phyloP scores from a whole-genome alignment of 1,284 basidiomycete genomes.

The Cryptococcus floricola region DNA sequence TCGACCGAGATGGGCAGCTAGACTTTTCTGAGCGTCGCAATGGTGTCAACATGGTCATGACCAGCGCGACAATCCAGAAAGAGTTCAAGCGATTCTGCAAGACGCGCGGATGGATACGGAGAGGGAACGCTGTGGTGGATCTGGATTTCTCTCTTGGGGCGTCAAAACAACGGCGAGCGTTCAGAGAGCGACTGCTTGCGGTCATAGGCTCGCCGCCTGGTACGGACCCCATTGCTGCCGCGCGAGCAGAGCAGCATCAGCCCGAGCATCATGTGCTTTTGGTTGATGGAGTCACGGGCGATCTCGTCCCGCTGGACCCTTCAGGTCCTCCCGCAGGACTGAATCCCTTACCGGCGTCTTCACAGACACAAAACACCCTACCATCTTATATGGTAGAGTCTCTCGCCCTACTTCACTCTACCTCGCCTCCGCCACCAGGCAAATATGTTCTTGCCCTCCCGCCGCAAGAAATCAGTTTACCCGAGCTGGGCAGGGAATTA shows the following conservation, averaged over 20 bases:
- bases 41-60: slow-evolving; percentile 28
- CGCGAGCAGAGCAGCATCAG: not conserved
- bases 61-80: slow-evolving; percentile 22
- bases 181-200: slow-evolving; percentile 11
- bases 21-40: slow-evolving; percentile 17
- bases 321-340: not conserved
- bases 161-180: slow-evolving; percentile 8
- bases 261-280: slow-evolving; percentile 26
- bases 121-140: slow-evolving; percentile 13
- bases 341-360: not conserved
- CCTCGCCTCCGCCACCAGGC: slow-evolving; percentile 23
- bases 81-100: slow-evolving; percentile 21
- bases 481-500: slow-evolving; percentile 13
- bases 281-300: slow-evolving; percentile 16
- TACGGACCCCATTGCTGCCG: not conserved
- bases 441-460: slow-evolving; percentile 24
- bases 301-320: slow-evolving; percentile 6
- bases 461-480: slow-evolving; percentile 25
- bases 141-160: slow-evolving; percentile 27
- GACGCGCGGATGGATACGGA: slow-evolving; percentile 30
- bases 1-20: slow-evolving; percentile 1
- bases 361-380: not conserved
- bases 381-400: slow-evolving; percentile 18
- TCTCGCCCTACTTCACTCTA: slow-evolving; percentile 27
- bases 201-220: slow-evolving; percentile 3